phyloP scores from a whole-genome alignment of 2,329 filamentous ascomycete species.

The Cladosporium sphaerospermum region DNA sequence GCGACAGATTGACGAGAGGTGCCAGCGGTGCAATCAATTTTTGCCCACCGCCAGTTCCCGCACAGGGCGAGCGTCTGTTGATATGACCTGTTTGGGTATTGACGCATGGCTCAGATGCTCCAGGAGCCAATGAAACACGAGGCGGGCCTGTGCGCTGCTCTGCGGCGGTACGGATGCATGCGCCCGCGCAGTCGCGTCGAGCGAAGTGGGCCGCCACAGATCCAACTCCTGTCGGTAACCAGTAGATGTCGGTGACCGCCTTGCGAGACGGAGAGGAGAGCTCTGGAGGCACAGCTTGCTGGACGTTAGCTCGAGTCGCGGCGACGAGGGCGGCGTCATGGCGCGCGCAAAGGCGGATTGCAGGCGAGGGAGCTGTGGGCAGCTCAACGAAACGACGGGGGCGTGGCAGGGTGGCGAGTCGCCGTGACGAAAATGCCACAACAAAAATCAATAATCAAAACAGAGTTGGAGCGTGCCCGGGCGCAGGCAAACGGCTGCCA shows the following conservation, averaged over 20 bases:
- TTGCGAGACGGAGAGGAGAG: not conserved
- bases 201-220: not conserved
- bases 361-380: slow-evolving; percentile 2
- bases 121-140: slow-evolving; percentile 8
- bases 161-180: slow-evolving; percentile 8
- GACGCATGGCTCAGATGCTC: slow-evolving; percentile 4
- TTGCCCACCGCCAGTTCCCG: slow-evolving; percentile 3
- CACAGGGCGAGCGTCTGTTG: not conserved
- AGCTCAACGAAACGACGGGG: slow-evolving; percentile 7
- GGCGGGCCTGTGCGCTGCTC: not conserved
- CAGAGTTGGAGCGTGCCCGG: slow-evolving; percentile 2
- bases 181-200: not conserved
- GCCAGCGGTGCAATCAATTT: not conserved
- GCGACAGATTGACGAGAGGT: slow-evolving; percentile 6
- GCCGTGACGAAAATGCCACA: too few relatives aligned
- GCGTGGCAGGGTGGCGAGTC: not conserved
- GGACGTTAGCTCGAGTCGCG: slow-evolving; percentile 2
- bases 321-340: not conserved
- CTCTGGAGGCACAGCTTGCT: not conserved
- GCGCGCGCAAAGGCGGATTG: not conserved
- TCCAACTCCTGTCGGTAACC: slow-evolving; percentile 5
- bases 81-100: slow-evolving; percentile 11
- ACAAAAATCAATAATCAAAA: slow-evolving; percentile 4
- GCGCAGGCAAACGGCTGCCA: slow-evolving; percentile 3
- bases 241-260: slow-evolving; percentile 7